Evolutionary conservation across 805 yeast genomes (phyloP).

Genomic region (Schwanniomyces vanrijiae): DNA sequence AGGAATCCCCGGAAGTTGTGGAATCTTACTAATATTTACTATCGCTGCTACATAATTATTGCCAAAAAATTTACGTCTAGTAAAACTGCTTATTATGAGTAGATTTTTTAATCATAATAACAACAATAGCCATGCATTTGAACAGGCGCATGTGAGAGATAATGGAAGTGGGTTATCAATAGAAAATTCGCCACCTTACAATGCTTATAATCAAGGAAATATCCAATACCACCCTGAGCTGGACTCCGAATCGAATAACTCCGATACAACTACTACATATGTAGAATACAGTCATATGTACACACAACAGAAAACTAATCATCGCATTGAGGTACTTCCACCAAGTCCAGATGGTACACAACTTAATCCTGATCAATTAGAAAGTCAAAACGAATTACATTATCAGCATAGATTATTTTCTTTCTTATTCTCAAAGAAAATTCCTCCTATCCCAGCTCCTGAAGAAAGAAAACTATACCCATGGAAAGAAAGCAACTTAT

Average conservation of each 20-base stretch:
- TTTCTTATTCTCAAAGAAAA: constrained; percentile 46
- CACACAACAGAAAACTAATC: background rate
- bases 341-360: background rate
- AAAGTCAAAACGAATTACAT: constrained; percentile 28
- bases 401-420: constrained; percentile 54
- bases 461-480: constrained; percentile 55
- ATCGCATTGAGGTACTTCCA: background rate
- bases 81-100: background rate
- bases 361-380: constrained; percentile 4
- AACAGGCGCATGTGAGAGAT: background rate
- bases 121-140: background rate
- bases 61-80: background rate
- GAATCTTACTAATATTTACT: background rate
- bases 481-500: constrained; percentile 35
- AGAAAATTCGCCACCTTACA: constrained; percentile 3
- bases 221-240: background rate
- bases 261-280: constrained; percentile 4
- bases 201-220: background rate
- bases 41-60: background rate
- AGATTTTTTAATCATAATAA: background rate
- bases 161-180: background rate
- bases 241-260: constrained; percentile 1
- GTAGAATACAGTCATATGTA: constrained; percentile 1
- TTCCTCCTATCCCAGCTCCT: constrained; percentile 50
- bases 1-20: background rate